Evolutionary conservation across 2,329 filamentous ascomycete genomes (phyloP).

Genomic region (Fusarium nurragi): DNA sequence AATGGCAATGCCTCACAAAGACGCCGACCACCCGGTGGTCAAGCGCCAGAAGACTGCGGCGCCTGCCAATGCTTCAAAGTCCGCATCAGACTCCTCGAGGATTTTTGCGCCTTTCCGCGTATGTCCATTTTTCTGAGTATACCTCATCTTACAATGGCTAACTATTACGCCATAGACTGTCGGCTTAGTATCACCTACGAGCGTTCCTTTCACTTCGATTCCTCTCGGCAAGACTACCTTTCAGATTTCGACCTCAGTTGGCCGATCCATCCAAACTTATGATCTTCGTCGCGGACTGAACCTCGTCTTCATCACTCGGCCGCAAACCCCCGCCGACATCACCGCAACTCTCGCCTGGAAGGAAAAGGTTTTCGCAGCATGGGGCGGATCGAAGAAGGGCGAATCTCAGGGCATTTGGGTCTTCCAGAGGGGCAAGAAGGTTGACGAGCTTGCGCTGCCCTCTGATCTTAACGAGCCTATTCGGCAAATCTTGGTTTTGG

Average conservation of each 20-base stretch:
- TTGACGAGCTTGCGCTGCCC: slow-evolving; percentile 77
- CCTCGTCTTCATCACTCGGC: slow-evolving; percentile 90
- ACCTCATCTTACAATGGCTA: background rate
- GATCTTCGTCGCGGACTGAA: slow-evolving; percentile 90
- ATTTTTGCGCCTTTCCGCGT: slow-evolving; percentile 96
- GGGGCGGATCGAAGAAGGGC: slow-evolving; percentile 70
- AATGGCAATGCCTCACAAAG: slow-evolving; percentile 64
- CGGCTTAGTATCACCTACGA: slow-evolving; percentile 89
- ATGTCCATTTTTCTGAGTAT: slow-evolving; percentile 51
- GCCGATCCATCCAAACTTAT: slow-evolving; percentile 91
- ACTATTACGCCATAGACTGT: slow-evolving; percentile 71
- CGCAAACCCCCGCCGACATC: slow-evolving; percentile 85
- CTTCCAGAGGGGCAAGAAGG: slow-evolving; percentile 89
- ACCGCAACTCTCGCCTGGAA: slow-evolving; percentile 91
- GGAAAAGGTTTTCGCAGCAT: slow-evolving; percentile 87
- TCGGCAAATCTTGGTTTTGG: slow-evolving; percentile 81
- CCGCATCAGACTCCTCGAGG: slow-evolving; percentile 67
- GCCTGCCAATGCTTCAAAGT: slow-evolving; percentile 49
- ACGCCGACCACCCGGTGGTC: slow-evolving; percentile 68
- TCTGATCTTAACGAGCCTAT: slow-evolving; percentile 74
- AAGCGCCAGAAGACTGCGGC: slow-evolving; percentile 77
- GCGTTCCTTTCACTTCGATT: slow-evolving; percentile 88
- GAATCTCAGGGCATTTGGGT: slow-evolving; percentile 81
- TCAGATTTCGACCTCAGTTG: slow-evolving; percentile 95
- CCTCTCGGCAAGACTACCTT: slow-evolving; percentile 94